phyloP scores from a whole-genome alignment of 2,329 filamentous ascomycete genomes.

The Diaporthe velutina region DNA sequence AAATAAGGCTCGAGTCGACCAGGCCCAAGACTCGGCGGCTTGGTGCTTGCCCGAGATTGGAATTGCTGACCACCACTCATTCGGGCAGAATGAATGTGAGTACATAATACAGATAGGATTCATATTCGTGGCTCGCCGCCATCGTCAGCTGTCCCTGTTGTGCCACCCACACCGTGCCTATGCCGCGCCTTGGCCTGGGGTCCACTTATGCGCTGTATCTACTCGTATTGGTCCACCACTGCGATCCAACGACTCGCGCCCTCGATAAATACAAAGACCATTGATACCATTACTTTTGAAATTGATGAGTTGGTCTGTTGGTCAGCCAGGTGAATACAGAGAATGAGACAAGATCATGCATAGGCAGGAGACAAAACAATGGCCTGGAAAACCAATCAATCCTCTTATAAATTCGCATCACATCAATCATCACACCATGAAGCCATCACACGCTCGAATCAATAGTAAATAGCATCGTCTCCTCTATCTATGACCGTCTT shows the following conservation, averaged over 20 bases:
- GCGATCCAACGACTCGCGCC: background rate
- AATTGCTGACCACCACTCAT: slow-evolving; percentile 5
- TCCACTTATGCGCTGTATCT: background rate
- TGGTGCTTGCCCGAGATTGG: background rate
- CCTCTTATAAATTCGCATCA: too few relatives aligned
- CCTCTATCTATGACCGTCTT: slow-evolving; percentile 10
- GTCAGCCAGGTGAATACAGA: background rate
- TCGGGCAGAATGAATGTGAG: background rate
- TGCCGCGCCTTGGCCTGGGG: slow-evolving; percentile 17
- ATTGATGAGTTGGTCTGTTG: background rate
- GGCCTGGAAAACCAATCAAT: background rate
- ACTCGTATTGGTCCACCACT: background rate
- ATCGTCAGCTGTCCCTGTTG: background rate
- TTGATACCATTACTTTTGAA: background rate
- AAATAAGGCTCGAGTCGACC: slow-evolving; percentile 16
- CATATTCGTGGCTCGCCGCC: background rate
- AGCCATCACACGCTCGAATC: background rate
- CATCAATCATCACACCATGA: too few relatives aligned
- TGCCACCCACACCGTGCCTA: slow-evolving; percentile 8
- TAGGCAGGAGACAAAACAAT: background rate
- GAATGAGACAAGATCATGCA: background rate
- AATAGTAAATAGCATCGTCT: background rate
- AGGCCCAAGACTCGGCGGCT: slow-evolving; percentile 16
- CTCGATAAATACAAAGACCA: background rate
- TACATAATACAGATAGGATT: background rate